These are phyloP conservation scores for Ophiostoma ulmi DNA, from an alignment of 2,329 filamentous ascomycete species.

Conservation along the genomic window DNA sequence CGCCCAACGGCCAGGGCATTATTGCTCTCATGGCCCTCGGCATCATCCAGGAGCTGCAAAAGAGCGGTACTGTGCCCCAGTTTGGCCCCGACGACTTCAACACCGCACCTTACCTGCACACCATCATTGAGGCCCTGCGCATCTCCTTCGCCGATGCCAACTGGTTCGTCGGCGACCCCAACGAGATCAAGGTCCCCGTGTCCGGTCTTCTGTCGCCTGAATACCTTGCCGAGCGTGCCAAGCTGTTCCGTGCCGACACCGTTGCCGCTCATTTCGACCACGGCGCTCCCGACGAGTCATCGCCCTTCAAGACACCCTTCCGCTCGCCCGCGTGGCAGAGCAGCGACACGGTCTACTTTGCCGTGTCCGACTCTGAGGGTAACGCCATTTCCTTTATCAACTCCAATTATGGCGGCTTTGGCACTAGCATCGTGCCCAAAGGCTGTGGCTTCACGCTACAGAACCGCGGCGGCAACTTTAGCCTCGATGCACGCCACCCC, in stretches of 20 bases:
- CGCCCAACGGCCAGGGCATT: slow-evolving; percentile 92
- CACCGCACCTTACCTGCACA: slow-evolving; percentile 73
- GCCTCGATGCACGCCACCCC: slow-evolving; percentile 63
- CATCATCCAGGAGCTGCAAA: slow-evolving; percentile 81
- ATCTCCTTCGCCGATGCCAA: slow-evolving; percentile 84
- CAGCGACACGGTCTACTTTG: slow-evolving; percentile 93
- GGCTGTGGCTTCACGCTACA: slow-evolving; percentile 87
- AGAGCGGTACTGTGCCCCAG: slow-evolving; percentile 64
- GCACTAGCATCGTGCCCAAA: slow-evolving; percentile 75
- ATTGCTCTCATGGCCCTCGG: slow-evolving; percentile 92
- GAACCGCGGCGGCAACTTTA: slow-evolving; percentile 87
- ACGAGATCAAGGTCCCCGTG: slow-evolving; percentile 63
- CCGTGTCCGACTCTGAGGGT: slow-evolving; percentile 71
- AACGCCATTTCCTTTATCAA: slow-evolving; percentile 97
- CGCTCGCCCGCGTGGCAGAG: slow-evolving; percentile 69
- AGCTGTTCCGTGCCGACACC: slow-evolving; percentile 47
- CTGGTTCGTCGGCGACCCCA: slow-evolving; percentile 88
- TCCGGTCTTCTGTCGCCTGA: slow-evolving; percentile 62
- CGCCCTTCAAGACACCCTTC: slow-evolving; percentile 54
- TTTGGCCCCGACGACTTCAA: slow-evolving; percentile 73
- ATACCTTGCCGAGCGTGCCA: slow-evolving; percentile 68
- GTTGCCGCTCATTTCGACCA: slow-evolving; percentile 38
- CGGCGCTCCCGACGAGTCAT: slow-evolving; percentile 37
- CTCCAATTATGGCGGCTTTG: slow-evolving; percentile 86
- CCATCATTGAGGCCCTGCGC: slow-evolving; percentile 78